A percentile compares a stretch with the other conserved stretches of the same genome.
Evolutionary conservation across 257 asterid genomes (phyloP).

Genomic region (Scutellaria galericulata): DNA sequence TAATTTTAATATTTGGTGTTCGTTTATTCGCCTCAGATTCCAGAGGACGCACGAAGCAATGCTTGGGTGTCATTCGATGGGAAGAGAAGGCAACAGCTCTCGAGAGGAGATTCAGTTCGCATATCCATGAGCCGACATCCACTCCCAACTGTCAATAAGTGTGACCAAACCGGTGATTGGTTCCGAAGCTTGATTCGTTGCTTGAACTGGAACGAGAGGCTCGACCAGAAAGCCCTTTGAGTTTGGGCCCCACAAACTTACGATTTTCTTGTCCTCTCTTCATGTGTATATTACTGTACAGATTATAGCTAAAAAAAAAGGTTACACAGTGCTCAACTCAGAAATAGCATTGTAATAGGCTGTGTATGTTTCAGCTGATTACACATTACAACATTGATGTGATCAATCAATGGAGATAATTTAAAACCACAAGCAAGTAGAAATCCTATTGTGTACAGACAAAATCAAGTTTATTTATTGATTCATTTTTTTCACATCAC

Average conservation of each 20-base stretch:
- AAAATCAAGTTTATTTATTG: too few relatives aligned
- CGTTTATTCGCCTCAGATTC: slow-evolving; percentile 54
- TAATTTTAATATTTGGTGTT: not conserved
- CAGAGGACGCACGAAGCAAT: slow-evolving; percentile 90
- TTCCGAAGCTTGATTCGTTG: slow-evolving; percentile 94
- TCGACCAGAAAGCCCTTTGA: slow-evolving; percentile 94
- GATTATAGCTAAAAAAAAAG: slow-evolving; percentile 31
- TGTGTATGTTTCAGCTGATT: slow-evolving; percentile 34
- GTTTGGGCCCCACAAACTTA: slow-evolving; percentile 1
- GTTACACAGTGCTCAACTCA: slow-evolving; percentile 30
- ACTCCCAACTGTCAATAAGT: slow-evolving; percentile 91
- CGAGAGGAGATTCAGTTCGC: slow-evolving; percentile 86
- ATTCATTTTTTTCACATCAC: too few relatives aligned
- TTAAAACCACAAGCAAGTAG: too few relatives aligned
- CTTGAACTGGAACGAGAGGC: slow-evolving; percentile 97
- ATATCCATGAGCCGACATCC: slow-evolving; percentile 97
- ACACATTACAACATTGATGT: slow-evolving; percentile 27
- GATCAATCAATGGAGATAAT: too few relatives aligned
- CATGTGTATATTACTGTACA: slow-evolving; percentile 62
- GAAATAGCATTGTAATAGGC: slow-evolving; percentile 37
- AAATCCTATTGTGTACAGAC: too few relatives aligned
- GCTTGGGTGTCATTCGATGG: slow-evolving; percentile 99
- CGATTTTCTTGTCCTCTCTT: not conserved
- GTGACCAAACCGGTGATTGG: slow-evolving; percentile 98
- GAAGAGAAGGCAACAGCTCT: slow-evolving; percentile 94